Conservation (phyloP, 1,284 basidiomycete genomes). For the Mixia osmundae region DNA sequence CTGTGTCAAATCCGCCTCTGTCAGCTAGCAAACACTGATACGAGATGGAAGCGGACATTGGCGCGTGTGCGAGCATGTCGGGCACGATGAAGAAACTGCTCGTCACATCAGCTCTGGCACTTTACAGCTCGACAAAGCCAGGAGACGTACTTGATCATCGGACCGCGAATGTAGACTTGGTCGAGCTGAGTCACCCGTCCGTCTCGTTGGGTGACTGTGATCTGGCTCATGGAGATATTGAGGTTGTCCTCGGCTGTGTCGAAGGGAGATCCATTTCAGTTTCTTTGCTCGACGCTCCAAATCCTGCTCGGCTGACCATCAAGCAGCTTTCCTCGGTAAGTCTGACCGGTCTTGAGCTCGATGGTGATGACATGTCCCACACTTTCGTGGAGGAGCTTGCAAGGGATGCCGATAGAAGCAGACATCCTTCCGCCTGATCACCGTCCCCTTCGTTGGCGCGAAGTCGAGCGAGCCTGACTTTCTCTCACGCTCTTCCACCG, state of each 20-base stretch:
- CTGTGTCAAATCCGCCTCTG: slow-evolving; percentile 25
- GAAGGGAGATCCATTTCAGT: neutral
- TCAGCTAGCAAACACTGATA: neutral
- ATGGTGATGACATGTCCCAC: slow-evolving; percentile 92
- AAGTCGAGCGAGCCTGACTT: too few relatives aligned
- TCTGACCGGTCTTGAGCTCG: slow-evolving; percentile 89
- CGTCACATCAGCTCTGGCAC: too few relatives aligned
- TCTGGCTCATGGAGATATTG: slow-evolving; percentile 87
- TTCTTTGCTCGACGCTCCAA: neutral
- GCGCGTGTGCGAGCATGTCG: slow-evolving; percentile 96
- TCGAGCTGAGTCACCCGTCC: slow-evolving; percentile 97
- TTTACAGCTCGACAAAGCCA: too few relatives aligned
- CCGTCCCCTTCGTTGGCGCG: too few relatives aligned
- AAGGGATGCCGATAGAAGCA: too few relatives aligned
- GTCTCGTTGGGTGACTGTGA: slow-evolving; percentile 92
- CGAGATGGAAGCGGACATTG: slow-evolving; percentile 39
- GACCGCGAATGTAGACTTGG: slow-evolving; percentile 91
- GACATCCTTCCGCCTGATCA: too few relatives aligned
- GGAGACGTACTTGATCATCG: too few relatives aligned
- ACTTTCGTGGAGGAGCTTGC: slow-evolving; percentile 28
- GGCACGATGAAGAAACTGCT: slow-evolving; percentile 99
- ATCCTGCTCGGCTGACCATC: slow-evolving; percentile 37
- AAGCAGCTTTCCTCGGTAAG: slow-evolving; percentile 89
- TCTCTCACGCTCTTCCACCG: too few relatives aligned
- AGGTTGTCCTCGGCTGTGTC: slow-evolving; percentile 82